These are phyloP conservation scores for Mortierella sp. DNA, from an alignment of 371 early-diverging fungal species.

Conservation along the genomic window DNA sequence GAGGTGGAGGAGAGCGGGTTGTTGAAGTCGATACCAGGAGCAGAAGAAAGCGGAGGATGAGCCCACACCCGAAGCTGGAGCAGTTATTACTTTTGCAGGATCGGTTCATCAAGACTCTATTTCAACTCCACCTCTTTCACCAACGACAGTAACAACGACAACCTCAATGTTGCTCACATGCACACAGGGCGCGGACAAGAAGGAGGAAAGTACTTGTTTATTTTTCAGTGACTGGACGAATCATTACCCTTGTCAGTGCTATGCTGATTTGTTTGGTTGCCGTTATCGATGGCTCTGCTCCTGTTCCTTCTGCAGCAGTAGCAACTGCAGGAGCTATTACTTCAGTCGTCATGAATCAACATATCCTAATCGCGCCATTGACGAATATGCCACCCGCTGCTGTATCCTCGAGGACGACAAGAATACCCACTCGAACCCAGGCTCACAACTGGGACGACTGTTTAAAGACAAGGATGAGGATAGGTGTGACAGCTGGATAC, in stretches of 20 bases:
- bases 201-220: neutral
- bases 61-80: neutral
- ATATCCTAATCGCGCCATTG: neutral
- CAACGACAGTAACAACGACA: neutral
- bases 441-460: neutral
- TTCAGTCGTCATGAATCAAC: neutral
- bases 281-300: neutral
- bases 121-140: neutral
- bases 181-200: too few species aligned
- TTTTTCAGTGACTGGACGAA: neutral
- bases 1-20: neutral
- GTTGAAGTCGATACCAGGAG: neutral
- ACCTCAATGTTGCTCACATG: too few species aligned
- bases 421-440: conserved; percentile 9
- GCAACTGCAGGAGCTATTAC: neutral
- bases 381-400: neutral
- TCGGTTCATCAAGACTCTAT: neutral
- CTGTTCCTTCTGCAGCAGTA: neutral
- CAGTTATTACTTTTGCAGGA: neutral
- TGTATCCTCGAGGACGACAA: neutral
- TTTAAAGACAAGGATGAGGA: neutral
- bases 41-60: neutral
- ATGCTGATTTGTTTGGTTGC: neutral
- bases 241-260: neutral
- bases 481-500: neutral